Evolutionary conservation across 305 asterid genomes (phyloP), one percentile per base, ranked within the genome.

Genomic region (Nicotiana rustica): DNA sequence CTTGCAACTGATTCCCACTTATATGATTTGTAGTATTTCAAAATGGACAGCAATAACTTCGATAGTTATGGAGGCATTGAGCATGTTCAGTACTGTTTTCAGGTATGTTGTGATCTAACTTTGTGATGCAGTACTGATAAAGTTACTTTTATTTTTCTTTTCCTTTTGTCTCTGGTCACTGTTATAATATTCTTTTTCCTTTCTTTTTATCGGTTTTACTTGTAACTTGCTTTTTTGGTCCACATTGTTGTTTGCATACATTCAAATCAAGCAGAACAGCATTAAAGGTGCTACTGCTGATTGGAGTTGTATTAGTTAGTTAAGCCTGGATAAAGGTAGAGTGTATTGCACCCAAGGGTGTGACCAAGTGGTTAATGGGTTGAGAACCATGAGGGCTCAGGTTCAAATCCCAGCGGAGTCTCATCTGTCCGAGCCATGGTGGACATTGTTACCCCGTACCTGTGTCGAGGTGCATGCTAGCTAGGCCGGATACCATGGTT

Each of bases 31-130:
- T 78, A 97, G 99, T 97, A 95, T 90, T 97, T 92, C 98, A 93
- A 95, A 94, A 97, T 97, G 99, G 92, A 94, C 88, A 88, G 92
- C 57, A 88, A 83, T 82, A 93, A 95, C 57, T 94, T 88, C 81
- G 96, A 91, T 41, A 84, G 77, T 88, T 88, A 87, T 77, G 99
- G 99, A 66, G 99, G 99, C n/a, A 85, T 93, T 77, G 97, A 89
- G 52, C 99, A 97, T 57, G 92, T 94, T 25, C 90, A 88, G 33
- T 97, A 97, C 89, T 97, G 99, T 86, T 91, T 97, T 88, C 97
- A 93, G 97, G 99, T 94, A 88, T 77, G 18, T 33, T 56, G 67
- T 77, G 52, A 61, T 36, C 41, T 61, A 61, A 80, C 84, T 83
- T 86, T 83, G 31, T 80, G 80, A 77, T 60, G 57, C 61, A 12